Evolutionary conservation across 179 eudicot species (phyloP).

Genomic region (Kewa caespitosa): DNA sequence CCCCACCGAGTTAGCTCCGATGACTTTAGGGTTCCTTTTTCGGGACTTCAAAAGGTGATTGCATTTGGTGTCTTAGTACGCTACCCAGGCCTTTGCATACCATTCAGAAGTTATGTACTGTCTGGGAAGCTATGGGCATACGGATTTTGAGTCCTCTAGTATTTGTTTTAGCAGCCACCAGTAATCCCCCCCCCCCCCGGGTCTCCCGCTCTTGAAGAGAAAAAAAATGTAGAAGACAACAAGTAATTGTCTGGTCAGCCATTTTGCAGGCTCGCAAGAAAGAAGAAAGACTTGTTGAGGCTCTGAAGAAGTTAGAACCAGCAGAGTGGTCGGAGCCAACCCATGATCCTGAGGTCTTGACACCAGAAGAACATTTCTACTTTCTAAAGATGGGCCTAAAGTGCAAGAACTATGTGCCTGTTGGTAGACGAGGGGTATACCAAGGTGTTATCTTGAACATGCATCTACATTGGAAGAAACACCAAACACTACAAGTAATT

Average conservation of each 20-base stretch:
- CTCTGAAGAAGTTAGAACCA: conserved; percentile 77
- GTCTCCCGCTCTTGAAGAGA: not conserved
- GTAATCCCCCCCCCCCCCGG: not conserved
- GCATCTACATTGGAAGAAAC: conserved; percentile 99
- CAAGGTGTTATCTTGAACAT: conserved; percentile 93
- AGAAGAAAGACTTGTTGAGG: conserved; percentile 68
- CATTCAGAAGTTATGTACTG: not conserved
- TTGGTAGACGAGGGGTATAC: conserved; percentile 89
- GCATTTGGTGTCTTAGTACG: not conserved
- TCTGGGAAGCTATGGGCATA: too few relatives aligned
- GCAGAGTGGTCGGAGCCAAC: conserved; percentile 76
- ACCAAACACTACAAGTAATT: conserved; percentile 83
- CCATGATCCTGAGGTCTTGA: conserved; percentile 93
- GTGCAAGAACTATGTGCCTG: conserved; percentile 86
- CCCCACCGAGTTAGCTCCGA: not conserved
- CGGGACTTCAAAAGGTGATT: not conserved
- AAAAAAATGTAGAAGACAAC: too few relatives aligned
- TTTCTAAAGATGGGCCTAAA: conserved; percentile 90
- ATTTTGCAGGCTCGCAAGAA: conserved; percentile 71
- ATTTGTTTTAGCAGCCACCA: too few relatives aligned
- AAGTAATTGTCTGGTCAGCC: not conserved
- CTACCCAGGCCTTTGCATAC: not conserved
- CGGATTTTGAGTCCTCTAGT: not conserved
- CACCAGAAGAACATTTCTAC: conserved; percentile 95
- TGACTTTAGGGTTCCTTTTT: not conserved